These are phyloP conservation scores for Gillenia trifoliata DNA, from an alignment of 306 rosid genomes.

Conservation along the genomic window DNA sequence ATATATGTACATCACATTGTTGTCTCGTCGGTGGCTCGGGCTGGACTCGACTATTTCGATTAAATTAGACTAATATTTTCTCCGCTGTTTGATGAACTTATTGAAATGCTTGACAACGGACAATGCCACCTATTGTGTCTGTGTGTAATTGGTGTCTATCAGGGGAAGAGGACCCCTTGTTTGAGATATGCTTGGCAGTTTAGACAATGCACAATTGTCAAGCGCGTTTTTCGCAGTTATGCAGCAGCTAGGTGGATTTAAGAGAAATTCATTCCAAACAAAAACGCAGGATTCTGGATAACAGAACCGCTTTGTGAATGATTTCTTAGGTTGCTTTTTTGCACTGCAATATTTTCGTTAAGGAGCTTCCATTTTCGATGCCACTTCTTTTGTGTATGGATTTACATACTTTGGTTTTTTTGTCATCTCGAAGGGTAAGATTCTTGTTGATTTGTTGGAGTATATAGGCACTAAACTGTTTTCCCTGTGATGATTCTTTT, in stretches of 20 bases:
- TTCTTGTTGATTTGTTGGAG: constrained; percentile 2
- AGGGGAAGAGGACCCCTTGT: too few relatives aligned
- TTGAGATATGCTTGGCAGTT: too few relatives aligned
- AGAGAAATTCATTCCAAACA: neutral
- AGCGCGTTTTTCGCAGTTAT: neutral
- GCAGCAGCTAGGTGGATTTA: neutral
- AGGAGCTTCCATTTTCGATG: neutral
- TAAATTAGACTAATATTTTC: too few relatives aligned
- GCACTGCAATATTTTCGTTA: neutral
- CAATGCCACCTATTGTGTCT: neutral
- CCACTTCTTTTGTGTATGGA: neutral
- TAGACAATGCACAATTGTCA: neutral
- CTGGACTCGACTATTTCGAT: neutral
- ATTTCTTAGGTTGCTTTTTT: neutral
- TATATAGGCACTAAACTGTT: neutral
- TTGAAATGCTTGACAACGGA: neutral
- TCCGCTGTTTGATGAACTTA: neutral
- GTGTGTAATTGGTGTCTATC: too few relatives aligned
- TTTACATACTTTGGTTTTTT: neutral
- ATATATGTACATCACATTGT: neutral
- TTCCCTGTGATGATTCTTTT: constrained; percentile 11
- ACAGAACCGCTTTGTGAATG: neutral
- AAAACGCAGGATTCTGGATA: neutral
- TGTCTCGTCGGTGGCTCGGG: neutral
- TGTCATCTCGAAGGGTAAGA: neutral